These are phyloP conservation scores for Moniliella sp. DNA, from an alignment of 1,284 basidiomycete genomes.

Conservation along the genomic window DNA sequence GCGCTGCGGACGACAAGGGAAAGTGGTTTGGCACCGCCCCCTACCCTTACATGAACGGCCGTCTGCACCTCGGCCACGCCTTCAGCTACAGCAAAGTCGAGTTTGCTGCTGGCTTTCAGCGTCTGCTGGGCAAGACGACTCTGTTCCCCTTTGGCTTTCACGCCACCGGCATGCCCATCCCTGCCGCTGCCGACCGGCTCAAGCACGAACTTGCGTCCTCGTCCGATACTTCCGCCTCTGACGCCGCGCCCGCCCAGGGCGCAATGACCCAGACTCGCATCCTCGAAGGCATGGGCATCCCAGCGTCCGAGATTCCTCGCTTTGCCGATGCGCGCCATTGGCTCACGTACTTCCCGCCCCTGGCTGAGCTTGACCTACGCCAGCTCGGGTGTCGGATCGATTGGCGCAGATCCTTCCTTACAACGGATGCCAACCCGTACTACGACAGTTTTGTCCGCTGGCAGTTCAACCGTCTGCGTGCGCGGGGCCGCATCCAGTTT, in stretches of 20 bases:
- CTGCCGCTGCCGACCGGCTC: constrained; percentile 82
- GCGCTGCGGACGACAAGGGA: too few species aligned
- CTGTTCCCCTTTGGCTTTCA: constrained; percentile 85
- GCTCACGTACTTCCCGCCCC: constrained; percentile 85
- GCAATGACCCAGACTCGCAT: constrained; percentile 98
- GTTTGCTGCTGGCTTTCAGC: constrained; percentile 79
- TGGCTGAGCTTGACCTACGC: constrained; percentile 48
- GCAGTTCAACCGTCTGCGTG: constrained; percentile 84
- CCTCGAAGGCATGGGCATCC: constrained; percentile 63
- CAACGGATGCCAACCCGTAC: constrained; percentile 86
- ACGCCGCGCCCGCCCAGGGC: constrained; percentile 70
- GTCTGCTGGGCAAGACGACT: constrained; percentile 80
- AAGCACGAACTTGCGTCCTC: constrained; percentile 56
- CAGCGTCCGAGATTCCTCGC: constrained; percentile 69
- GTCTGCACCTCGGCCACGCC: constrained; percentile 83
- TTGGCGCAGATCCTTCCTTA: constrained; percentile 86
- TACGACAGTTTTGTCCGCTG: constrained; percentile 91
- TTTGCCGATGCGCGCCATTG: constrained; percentile 84
- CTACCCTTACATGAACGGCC: constrained; percentile 77
- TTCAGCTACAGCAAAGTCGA: constrained; percentile 98
- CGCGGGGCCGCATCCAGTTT: constrained; percentile 44
- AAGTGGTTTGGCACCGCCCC: constrained; percentile 96
- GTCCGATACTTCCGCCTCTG: constrained; percentile 6
- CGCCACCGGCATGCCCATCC: constrained; percentile 94
- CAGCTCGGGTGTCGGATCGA: constrained; percentile 88